Conservation (phyloP, 2,329 filamentous ascomycete genomes). For the Penicillium sclerotiorum region DNA sequence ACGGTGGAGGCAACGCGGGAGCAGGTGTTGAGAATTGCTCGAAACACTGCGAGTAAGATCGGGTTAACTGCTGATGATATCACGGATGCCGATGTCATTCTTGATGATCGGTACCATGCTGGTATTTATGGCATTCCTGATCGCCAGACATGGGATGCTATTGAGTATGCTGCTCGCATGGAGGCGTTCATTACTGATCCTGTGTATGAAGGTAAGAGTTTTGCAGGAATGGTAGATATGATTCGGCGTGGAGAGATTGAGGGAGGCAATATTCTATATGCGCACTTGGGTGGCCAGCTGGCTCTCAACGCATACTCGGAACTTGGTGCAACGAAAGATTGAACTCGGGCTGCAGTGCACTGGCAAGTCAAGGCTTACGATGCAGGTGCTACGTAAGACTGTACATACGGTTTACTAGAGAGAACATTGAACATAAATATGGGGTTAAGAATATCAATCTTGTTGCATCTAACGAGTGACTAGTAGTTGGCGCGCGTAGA, state of each 20-base stretch:
- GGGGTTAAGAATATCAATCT: constrained; percentile 5
- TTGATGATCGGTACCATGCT: constrained; percentile 68
- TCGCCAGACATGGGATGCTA: constrained; percentile 66
- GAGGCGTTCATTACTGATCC: constrained; percentile 76
- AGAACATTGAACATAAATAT: too few species aligned
- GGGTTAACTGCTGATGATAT: constrained; percentile 64
- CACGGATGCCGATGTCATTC: constrained; percentile 61
- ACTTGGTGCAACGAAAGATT: constrained; percentile 32
- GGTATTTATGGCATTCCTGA: constrained; percentile 70
- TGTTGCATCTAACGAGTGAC: constrained; percentile 27
- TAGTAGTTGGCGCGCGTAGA: constrained; percentile 10
- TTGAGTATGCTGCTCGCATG: constrained; percentile 67
- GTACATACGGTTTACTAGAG: neutral
- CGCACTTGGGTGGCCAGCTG: constrained; percentile 70
- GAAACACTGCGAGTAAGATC: constrained; percentile 64
- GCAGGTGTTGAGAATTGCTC: constrained; percentile 69
- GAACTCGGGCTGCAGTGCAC: constrained; percentile 1
- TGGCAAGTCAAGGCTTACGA: too few species aligned
- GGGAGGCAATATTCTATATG: constrained; percentile 69
- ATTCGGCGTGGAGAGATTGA: constrained; percentile 64
- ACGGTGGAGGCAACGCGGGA: constrained; percentile 64
- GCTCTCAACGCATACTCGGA: constrained; percentile 68
- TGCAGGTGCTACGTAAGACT: neutral
- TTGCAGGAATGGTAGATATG: constrained; percentile 72
- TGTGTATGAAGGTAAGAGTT: constrained; percentile 75